These are phyloP conservation scores for Collariella sp. DNA, from an alignment of 495 filamentous ascomycete genomes.

Conservation along the genomic window DNA sequence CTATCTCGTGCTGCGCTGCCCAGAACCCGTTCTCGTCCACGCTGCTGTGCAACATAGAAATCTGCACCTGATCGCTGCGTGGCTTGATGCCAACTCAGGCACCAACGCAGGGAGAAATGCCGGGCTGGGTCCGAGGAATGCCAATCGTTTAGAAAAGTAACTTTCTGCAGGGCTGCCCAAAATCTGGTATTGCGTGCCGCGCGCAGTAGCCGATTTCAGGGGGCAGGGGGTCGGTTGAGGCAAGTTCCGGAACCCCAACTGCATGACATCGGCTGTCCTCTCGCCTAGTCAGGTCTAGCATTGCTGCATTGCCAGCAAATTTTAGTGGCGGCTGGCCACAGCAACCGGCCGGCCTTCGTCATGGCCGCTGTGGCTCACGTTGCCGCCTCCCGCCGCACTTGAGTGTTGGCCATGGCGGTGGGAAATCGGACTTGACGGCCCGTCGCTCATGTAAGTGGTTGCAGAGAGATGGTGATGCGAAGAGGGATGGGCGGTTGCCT, in stretches of 20 bases:
- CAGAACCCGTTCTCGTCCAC: neutral
- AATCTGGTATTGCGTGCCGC: too few species aligned
- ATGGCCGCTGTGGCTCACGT: slow-evolving; percentile 6
- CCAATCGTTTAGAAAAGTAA: too few species aligned
- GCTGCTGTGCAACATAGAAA: neutral
- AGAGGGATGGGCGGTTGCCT: neutral
- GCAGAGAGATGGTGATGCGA: neutral
- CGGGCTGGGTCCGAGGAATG: neutral
- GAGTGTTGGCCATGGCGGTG: slow-evolving; percentile 2
- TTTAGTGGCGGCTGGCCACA: slow-evolving; percentile 15
- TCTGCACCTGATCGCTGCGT: neutral
- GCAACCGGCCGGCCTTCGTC: slow-evolving; percentile 10
- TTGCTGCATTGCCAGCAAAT: neutral
- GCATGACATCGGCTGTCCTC: too few species aligned
- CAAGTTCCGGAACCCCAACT: neutral
- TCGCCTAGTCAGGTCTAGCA: too few species aligned
- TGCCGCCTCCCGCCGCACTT: neutral
- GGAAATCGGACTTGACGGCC: neutral
- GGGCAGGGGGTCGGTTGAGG: neutral
- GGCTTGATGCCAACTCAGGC: neutral
- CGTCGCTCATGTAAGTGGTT: neutral
- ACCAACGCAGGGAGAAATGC: neutral
- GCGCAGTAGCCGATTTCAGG: too few species aligned
- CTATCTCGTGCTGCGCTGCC: neutral
- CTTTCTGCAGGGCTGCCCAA: too few species aligned